A percentile compares a stretch with the other conserved stretches of the same genome.
phyloP scores from a whole-genome alignment of 202 grass and related monocot genomes.

The Dendrocalamus latiflorus region DNA sequence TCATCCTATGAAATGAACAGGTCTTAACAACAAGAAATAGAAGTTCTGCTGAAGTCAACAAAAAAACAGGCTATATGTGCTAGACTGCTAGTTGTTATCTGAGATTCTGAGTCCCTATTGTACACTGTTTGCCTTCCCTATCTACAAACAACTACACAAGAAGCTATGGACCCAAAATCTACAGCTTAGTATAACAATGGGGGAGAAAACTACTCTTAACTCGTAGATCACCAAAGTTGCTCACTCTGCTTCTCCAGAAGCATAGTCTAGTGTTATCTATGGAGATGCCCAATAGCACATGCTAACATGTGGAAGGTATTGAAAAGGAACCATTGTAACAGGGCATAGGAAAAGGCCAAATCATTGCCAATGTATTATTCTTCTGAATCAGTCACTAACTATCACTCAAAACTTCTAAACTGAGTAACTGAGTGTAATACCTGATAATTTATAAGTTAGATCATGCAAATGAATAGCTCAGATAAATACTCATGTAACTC shows the following conservation, averaged over 20 bases:
- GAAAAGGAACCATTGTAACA: not conserved
- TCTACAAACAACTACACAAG: too few relatives aligned
- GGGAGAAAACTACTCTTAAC: too few relatives aligned
- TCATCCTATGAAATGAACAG: not conserved
- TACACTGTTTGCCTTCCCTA: too few relatives aligned
- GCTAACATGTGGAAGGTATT: not conserved
- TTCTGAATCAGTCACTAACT: not conserved
- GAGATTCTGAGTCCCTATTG: not conserved
- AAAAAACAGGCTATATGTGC: not conserved
- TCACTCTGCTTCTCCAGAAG: too few relatives aligned
- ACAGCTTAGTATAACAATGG: too few relatives aligned
- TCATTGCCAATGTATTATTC: not conserved
- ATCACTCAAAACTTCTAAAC: not conserved
- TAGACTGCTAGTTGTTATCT: not conserved
- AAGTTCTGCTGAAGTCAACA: not conserved
- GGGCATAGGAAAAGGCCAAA: not conserved
- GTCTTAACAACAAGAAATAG: not conserved
- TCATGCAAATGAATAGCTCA: constrained; percentile 6
- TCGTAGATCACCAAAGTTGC: too few relatives aligned
- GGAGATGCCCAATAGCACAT: not conserved
- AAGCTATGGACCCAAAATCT: too few relatives aligned
- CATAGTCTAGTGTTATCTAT: too few relatives aligned
- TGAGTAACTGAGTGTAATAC: not conserved
- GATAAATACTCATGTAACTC: not conserved
- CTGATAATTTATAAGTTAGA: constrained; percentile 14